Percentiles rank a stretch among this genome's conserved stretches.
Conservation (phyloP, 768 basidiomycete species). For the Lactarius indigo region DNA sequence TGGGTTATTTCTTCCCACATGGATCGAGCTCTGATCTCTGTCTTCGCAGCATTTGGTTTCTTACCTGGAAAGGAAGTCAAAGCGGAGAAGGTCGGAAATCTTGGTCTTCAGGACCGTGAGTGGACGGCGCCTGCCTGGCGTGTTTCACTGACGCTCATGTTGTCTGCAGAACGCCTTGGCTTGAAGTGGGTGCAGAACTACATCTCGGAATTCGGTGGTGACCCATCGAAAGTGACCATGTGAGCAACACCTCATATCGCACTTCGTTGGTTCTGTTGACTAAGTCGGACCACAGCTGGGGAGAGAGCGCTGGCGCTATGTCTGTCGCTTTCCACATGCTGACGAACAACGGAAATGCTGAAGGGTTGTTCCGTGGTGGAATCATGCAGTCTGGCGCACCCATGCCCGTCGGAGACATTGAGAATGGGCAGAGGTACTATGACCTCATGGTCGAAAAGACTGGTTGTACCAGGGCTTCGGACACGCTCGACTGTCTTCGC, state of each 20-base stretch:
- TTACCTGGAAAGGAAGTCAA: constrained; percentile 50
- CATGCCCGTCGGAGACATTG: constrained; percentile 31
- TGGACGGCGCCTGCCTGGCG: not conserved
- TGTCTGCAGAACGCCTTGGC: constrained; percentile 47
- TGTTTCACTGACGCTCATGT: not conserved
- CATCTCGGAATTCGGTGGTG: constrained; percentile 61
- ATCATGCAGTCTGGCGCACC: constrained; percentile 46
- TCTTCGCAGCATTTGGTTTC: constrained; percentile 44
- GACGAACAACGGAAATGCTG: constrained; percentile 37
- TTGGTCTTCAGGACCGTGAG: constrained; percentile 66
- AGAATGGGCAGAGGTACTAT: constrained; percentile 37
- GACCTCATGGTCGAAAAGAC: constrained; percentile 39
- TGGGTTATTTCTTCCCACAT: not conserved
- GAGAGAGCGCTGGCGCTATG: constrained; percentile 54
- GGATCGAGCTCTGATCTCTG: not conserved
- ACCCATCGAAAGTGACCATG: constrained; percentile 58
- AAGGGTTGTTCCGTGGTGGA: constrained; percentile 41
- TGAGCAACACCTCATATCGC: constrained; percentile 30
- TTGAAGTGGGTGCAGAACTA: constrained; percentile 66
- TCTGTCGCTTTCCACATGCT: constrained; percentile 43
- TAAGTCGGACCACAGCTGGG: constrained; percentile 36
- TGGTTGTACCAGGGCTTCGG: constrained; percentile 33
- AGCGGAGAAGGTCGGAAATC: constrained; percentile 51
- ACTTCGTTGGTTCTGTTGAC: constrained; percentile 1
- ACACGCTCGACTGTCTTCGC: constrained; percentile 45